Percentiles rank a stretch among this genome's conserved stretches.
Evolutionary conservation across 1,284 basidiomycete species (phyloP).

Genomic region (Ceratobasidium sp.): DNA sequence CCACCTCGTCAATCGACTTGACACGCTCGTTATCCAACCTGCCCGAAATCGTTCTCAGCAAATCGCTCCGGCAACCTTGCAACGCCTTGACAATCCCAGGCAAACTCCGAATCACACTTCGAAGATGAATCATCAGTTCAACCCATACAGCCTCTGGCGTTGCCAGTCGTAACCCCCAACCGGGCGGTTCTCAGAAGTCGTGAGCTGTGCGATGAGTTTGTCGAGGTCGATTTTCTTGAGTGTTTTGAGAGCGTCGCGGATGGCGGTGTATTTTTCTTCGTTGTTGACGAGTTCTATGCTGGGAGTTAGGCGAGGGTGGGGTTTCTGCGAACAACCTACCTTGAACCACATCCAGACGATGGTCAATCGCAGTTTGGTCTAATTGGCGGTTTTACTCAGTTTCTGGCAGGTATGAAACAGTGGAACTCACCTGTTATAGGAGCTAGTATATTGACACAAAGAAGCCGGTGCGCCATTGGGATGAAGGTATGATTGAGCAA

Average conservation of each 20-base stretch:
- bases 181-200: slow-evolving; percentile 68
- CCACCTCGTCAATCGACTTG: slow-evolving; percentile 69
- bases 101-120: slow-evolving; percentile 75
- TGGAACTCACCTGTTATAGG: slow-evolving; percentile 75
- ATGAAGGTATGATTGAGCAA: slow-evolving; percentile 81
- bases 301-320: background rate
- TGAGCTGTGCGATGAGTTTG: slow-evolving; percentile 81
- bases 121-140: slow-evolving; percentile 79
- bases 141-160: slow-evolving; percentile 76
- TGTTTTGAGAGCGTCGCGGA: slow-evolving; percentile 76
- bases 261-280: slow-evolving; percentile 78
- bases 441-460: slow-evolving; percentile 86
- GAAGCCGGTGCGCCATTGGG: slow-evolving; percentile 84
- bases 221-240: slow-evolving; percentile 89
- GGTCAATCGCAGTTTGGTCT: slow-evolving; percentile 56
- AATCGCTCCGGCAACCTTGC: slow-evolving; percentile 67
- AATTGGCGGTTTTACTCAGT: background rate
- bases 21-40: slow-evolving; percentile 81
- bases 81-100: slow-evolving; percentile 74
- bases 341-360: slow-evolving; percentile 59
- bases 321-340: slow-evolving; percentile 3
- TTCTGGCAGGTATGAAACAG: background rate
- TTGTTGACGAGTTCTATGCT: slow-evolving; percentile 76
- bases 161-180: slow-evolving; percentile 58
- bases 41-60: slow-evolving; percentile 75